Evolutionary conservation across 345 rosid species (phyloP).

Genomic region (Gossypium mustelinum): DNA sequence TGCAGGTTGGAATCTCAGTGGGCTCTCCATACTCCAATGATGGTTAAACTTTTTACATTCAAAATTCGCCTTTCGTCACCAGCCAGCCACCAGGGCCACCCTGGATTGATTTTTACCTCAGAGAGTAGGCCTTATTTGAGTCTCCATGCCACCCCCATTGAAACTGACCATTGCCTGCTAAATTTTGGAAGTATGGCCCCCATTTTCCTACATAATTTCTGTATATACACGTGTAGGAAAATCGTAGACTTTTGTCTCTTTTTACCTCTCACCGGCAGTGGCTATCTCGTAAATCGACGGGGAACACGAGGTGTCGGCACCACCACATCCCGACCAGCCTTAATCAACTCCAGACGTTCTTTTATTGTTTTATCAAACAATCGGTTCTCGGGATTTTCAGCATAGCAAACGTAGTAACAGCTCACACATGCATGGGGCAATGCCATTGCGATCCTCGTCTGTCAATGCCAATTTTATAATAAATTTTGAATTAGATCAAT

Average conservation of each 20-base stretch:
- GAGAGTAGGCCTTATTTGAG: not conserved
- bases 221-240: not conserved
- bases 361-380: slow-evolving; percentile 65
- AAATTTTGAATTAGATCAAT: slow-evolving; percentile 6
- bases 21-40: slow-evolving; percentile 27
- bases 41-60: slow-evolving; percentile 12
- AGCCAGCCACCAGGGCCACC: not conserved
- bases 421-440: slow-evolving; percentile 92
- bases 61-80: not conserved
- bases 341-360: slow-evolving; percentile 45
- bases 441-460: slow-evolving; percentile 98
- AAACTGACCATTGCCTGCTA: slow-evolving; percentile 13
- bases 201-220: not conserved
- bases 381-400: slow-evolving; percentile 72
- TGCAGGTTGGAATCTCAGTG: slow-evolving; percentile 29
- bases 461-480: slow-evolving; percentile 19
- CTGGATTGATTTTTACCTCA: not conserved
- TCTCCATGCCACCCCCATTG: slow-evolving; percentile 10
- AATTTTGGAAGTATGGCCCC: not conserved
- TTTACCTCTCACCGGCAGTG: not conserved
- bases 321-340: slow-evolving; percentile 43
- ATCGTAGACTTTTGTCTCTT: not conserved
- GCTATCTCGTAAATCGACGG: slow-evolving; percentile 23
- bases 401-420: slow-evolving; percentile 91
- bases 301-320: slow-evolving; percentile 73